These are phyloP conservation scores for Penicillium occitanis DNA, from an alignment of 2,329 filamentous ascomycete species.

Conservation along the genomic window DNA sequence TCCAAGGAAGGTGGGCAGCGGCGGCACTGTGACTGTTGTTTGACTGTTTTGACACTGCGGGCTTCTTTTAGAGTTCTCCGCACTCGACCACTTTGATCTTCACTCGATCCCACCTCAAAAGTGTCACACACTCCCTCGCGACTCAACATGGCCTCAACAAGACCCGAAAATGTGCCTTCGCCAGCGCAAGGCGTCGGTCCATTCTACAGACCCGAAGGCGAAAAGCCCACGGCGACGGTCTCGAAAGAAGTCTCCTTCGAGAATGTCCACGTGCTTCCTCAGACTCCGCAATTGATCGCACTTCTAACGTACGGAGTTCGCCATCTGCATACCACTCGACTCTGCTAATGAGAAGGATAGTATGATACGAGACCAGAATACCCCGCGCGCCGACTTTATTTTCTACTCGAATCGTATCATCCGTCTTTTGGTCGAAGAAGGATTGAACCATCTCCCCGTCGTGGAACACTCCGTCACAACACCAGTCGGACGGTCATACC, in stretches of 20 bases:
- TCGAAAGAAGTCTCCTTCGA: constrained; percentile 78
- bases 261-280: constrained; percentile 85
- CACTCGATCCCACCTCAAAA: not conserved
- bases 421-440: constrained; percentile 92
- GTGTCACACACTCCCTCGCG: not conserved
- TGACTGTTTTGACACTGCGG: not conserved
- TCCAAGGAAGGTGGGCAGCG: not conserved
- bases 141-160: constrained; percentile 12
- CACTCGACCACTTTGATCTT: not conserved
- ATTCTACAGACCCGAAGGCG: constrained; percentile 69
- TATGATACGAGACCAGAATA: constrained; percentile 91
- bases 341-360: constrained; percentile 49
- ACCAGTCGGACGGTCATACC: constrained; percentile 82
- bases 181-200: constrained; percentile 73
- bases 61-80: constrained; percentile 1
- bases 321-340: constrained; percentile 14
- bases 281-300: constrained; percentile 95
- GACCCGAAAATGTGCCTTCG: constrained; percentile 35
- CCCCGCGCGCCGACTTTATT: constrained; percentile 92
- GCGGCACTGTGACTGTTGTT: too few relatives aligned
- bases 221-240: constrained; percentile 85
- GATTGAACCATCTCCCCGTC: constrained; percentile 91
- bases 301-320: constrained; percentile 76
- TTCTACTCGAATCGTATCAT: constrained; percentile 99
- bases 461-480: constrained; percentile 87